phyloP scores from a whole-genome alignment of 2,329 filamentous ascomycete species.

The Aspergillus fumigatiaffinis region DNA sequence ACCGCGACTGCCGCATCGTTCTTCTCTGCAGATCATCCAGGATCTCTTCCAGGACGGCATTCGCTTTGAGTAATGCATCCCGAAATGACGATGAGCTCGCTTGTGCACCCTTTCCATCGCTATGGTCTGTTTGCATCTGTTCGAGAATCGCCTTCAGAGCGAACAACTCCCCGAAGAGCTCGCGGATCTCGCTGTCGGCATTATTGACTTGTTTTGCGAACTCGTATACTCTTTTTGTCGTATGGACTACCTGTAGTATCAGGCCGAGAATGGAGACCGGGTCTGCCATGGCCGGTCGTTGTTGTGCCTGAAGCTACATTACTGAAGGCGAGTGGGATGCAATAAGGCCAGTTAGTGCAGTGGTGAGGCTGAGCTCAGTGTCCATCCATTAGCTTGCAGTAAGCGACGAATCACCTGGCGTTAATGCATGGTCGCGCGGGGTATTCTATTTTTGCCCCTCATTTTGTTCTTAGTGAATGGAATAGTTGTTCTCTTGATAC shows the following conservation, averaged over 20 bases:
- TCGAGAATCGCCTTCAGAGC: neutral
- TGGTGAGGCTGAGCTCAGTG: too few relatives aligned
- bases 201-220: neutral
- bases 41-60: neutral
- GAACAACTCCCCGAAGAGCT: neutral
- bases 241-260: neutral
- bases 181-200: neutral
- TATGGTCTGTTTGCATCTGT: neutral
- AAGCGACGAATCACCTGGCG: neutral
- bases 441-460: neutral
- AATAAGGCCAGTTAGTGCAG: too few relatives aligned
- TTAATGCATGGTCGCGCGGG: neutral
- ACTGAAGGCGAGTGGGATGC: too few relatives aligned
- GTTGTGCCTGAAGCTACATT: neutral
- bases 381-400: neutral
- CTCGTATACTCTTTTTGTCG: neutral
- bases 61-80: neutral
- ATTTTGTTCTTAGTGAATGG: neutral
- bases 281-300: neutral
- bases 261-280: neutral
- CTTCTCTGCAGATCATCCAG: slow-evolving; percentile 15
- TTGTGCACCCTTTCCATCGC: neutral
- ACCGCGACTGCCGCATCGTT: neutral
- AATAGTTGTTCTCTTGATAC: neutral
- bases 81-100: neutral